A percentile compares a stretch with the other conserved stretches of the same genome.
Conservation (phyloP, 2,329 filamentous ascomycete genomes). For the Botrytis porri region DNA sequence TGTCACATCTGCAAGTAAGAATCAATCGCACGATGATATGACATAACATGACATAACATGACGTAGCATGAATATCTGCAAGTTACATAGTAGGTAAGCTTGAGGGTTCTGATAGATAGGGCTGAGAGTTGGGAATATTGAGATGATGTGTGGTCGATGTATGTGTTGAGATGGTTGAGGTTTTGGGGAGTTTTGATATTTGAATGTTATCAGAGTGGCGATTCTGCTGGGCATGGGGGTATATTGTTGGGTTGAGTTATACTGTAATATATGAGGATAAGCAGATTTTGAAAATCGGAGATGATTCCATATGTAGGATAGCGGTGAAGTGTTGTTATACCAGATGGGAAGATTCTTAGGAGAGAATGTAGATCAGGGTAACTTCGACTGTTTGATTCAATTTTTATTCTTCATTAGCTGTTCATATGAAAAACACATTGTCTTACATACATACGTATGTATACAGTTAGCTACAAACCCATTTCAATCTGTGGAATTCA, state of each 20-base stretch:
- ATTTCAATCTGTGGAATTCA: not conserved
- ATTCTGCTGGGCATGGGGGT: not conserved
- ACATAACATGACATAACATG: not conserved
- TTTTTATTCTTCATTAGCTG: not conserved
- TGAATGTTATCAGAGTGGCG: not conserved
- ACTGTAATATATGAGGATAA: too few relatives aligned
- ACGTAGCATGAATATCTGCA: not conserved
- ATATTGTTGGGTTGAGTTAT: not conserved
- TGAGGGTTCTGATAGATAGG: not conserved
- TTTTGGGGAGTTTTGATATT: not conserved
- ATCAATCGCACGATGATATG: not conserved
- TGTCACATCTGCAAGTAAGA: conserved; percentile 12
- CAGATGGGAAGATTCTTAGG: not conserved
- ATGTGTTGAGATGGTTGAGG: not conserved
- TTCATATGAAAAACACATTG: not conserved
- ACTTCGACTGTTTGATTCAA: not conserved
- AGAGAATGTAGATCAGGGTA: rapidly evolving
- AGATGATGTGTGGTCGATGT: not conserved
- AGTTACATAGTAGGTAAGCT: not conserved
- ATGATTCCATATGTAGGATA: not conserved
- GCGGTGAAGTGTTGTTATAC: not conserved
- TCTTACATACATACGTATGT: not conserved
- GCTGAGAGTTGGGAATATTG: not conserved
- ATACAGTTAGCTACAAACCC: not conserved
- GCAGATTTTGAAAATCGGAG: not conserved